Evolutionary conservation across 2,329 filamentous ascomycete genomes (phyloP).

Genomic region (Colletotrichum ledebouriae): DNA sequence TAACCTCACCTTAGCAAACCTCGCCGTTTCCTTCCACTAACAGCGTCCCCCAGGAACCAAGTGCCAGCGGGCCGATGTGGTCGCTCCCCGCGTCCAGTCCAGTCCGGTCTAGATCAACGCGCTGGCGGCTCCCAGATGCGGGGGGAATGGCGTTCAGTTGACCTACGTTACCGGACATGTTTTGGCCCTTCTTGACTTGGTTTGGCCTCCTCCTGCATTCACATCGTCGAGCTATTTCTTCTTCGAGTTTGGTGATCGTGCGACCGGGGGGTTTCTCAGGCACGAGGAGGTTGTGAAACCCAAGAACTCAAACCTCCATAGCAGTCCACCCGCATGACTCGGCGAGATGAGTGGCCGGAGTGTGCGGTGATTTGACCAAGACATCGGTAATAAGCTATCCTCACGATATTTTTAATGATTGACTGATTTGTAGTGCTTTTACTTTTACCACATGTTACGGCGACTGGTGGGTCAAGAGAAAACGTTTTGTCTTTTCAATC

Average conservation of each 20-base stretch:
- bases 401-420: not conserved
- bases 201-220: not conserved
- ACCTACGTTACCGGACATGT: not conserved
- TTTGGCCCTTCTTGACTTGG: not conserved
- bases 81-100: not conserved
- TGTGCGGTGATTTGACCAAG: too few relatives aligned
- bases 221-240: too few relatives aligned
- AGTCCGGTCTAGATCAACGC: too few relatives aligned
- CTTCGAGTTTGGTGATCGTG: not conserved
- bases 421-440: not conserved
- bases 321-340: constrained; percentile 12
- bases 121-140: not conserved
- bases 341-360: not conserved
- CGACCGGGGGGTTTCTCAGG: not conserved
- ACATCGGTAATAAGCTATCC: not conserved
- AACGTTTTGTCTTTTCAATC: constrained; percentile 10
- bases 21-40: too few relatives aligned
- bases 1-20: not conserved
- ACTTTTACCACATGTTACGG: not conserved
- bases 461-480: not conserved
- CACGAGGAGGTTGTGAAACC: not conserved
- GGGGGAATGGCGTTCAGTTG: not conserved
- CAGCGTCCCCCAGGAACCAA: too few relatives aligned
- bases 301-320: not conserved
- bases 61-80: too few relatives aligned